Evolutionary conservation across 2,329 filamentous ascomycete genomes (phyloP), one percentile per base, ranked within the genome.

Genomic region (Aspergillus udagawae): DNA sequence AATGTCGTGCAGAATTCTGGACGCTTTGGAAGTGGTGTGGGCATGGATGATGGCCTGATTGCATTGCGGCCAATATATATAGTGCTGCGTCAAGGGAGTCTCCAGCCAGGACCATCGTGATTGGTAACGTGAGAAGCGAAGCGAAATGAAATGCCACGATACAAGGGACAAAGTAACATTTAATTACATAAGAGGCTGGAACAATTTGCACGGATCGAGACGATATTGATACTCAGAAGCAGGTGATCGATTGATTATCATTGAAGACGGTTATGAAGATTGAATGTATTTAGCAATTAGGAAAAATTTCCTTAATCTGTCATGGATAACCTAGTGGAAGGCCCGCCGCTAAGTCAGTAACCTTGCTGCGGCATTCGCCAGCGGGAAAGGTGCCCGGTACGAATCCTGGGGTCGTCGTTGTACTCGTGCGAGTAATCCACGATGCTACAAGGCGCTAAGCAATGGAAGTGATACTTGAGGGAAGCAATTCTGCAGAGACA

Each of bases 401-500:
- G 80, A 82, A 80, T 74, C 76, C 73, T 68, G 74, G 79, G 80
- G 77, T 77, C 76, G 77, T 74, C 73, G 74, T 70, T 74, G 71
- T 73, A 83, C 81, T 82, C 81, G 79, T 75, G 73, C 70, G 78
- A 79, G 80, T 75, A 83, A 79, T 79, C 78, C 74, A 75, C 77
- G 81, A 82, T 74, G 80, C 76, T 82, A 75, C 65, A 70, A 69
- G 73, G 71, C 75, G 75, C 65, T 83, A 80, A 83, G 81, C 75
- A 74, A 79, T 81, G 78, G 75, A 77, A 70, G 69, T 74, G 70
- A 83, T 63, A 60, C 79, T 82, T 81, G 78, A 83, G 81, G 78
- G 79, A 80, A 82, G 81, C 73, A 79, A 83, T 82, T 80, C 78
- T 79, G 80, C 81, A 83, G 79, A 82, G 79, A 77, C 69, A 72